These are phyloP conservation scores for Wallacemonas sp. DNA, from an alignment of 208 protist genomes.

Conservation along the genomic window DNA sequence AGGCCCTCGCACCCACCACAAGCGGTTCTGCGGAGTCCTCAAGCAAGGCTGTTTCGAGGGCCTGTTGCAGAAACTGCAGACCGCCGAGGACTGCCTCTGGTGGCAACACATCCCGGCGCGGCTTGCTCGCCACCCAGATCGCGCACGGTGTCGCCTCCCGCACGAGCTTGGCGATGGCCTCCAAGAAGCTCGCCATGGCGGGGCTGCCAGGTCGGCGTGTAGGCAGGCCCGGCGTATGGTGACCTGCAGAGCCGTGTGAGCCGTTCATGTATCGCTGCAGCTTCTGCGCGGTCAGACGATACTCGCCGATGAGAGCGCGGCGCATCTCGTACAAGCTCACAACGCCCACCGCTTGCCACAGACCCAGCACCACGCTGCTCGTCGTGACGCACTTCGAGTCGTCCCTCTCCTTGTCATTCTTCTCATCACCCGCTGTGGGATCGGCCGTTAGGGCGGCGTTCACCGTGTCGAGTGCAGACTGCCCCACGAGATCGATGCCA, in stretches of 20 bases:
- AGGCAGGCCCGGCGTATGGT: conserved; percentile 12
- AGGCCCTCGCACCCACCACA: background rate
- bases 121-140: background rate
- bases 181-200: conserved; percentile 8
- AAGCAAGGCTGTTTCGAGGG: conserved; percentile 16
- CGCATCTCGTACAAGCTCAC: conserved; percentile 44
- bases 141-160: conserved; percentile 9
- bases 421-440: background rate
- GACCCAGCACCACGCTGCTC: background rate
- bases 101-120: background rate
- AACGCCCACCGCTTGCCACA: conserved; percentile 59
- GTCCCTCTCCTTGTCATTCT: background rate
- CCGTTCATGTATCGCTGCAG: conserved; percentile 20
- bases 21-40: background rate
- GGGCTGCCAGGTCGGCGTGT: conserved; percentile 12
- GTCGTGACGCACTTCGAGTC: background rate
- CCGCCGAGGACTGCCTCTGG: background rate
- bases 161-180: conserved; percentile 8
- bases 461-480: conserved; percentile 46
- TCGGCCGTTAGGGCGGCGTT: conserved; percentile 4
- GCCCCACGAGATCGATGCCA: conserved; percentile 61
- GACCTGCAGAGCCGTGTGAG: conserved; percentile 8
- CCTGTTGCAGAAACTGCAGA: conserved; percentile 17
- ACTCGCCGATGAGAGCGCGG: conserved; percentile 38
- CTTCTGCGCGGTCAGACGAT: conserved; percentile 36